Percentiles rank a stretch among this genome's conserved stretches.
Conservation (phyloP, 202 grass and related monocot species). For the Musa balbisiana region DNA sequence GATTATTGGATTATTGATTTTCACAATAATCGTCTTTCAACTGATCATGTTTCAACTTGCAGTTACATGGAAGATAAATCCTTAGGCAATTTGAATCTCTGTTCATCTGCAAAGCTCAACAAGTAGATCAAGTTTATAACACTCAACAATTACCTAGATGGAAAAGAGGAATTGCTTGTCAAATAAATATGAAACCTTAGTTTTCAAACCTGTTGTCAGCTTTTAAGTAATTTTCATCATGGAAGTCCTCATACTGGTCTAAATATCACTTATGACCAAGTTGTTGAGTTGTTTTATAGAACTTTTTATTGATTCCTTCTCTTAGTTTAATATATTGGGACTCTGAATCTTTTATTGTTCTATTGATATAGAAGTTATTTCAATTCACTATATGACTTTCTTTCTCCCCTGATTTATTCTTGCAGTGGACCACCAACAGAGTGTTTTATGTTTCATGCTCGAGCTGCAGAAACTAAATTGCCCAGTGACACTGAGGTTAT, state of each 20-base stretch:
- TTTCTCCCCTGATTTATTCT: slow-evolving; percentile 17
- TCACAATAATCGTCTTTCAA: background rate
- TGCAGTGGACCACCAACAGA: slow-evolving; percentile 77
- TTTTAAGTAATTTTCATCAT: too few species aligned
- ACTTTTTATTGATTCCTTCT: background rate
- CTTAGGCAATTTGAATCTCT: slow-evolving; percentile 11
- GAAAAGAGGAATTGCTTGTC: background rate
- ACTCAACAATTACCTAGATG: background rate
- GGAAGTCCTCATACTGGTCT: background rate
- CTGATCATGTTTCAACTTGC: background rate
- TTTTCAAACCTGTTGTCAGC: background rate
- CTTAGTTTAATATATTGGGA: background rate
- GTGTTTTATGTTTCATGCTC: slow-evolving; percentile 89
- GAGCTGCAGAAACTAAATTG: slow-evolving; percentile 50
- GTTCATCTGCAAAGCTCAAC: background rate
- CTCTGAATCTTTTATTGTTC: background rate
- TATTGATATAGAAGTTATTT: background rate
- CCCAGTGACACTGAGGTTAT: slow-evolving; percentile 45
- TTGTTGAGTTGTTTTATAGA: background rate
- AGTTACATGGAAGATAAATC: background rate
- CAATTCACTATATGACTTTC: background rate
- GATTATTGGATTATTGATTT: background rate
- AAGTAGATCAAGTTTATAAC: background rate
- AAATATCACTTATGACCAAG: background rate
- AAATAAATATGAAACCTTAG: background rate